phyloP scores from a whole-genome alignment of 2,329 filamentous ascomycete genomes.

The Arthrobotrys musiformis region DNA sequence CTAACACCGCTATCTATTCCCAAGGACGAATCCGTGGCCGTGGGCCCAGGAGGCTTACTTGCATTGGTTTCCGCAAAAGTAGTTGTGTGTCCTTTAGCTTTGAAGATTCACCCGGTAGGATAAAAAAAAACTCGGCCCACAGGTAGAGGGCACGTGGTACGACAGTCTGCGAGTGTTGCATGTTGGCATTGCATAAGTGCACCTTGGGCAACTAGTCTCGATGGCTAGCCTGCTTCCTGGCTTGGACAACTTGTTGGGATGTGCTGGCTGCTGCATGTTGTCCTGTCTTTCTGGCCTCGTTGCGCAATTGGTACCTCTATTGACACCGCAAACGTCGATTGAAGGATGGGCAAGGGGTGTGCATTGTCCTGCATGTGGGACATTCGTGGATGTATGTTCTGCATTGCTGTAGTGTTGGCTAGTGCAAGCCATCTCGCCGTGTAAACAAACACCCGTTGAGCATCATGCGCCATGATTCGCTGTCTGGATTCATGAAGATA shows the following conservation, averaged over 20 bases:
- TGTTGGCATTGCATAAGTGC: conserved; percentile 54
- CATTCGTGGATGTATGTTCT: conserved; percentile 50
- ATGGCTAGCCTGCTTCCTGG: neutral
- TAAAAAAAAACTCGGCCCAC: neutral
- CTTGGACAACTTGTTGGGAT: conserved; percentile 15
- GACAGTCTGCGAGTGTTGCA: conserved; percentile 28
- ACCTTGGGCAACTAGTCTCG: no score
- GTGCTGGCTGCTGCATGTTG: conserved; percentile 42
- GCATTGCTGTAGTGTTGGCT: conserved; percentile 43
- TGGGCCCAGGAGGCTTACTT: neutral
- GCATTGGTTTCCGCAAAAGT: neutral
- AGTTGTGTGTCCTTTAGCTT: neutral
- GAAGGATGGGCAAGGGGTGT: conserved; percentile 35
- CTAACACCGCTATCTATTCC: no score
- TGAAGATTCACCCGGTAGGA: neutral
- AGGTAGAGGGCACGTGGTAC: conserved; percentile 10
- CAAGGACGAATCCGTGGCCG: no score
- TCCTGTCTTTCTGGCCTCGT: conserved; percentile 5
- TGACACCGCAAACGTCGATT: neutral
- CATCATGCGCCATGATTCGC: conserved; percentile 37
- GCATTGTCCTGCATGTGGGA: conserved; percentile 33
- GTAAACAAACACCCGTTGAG: conserved; percentile 27
- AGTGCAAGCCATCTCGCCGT: conserved; percentile 32
- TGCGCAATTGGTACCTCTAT: conserved; percentile 23
- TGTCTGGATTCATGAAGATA: neutral